These are phyloP conservation scores for Gliomastix tumulicola DNA, from an alignment of 2,329 filamentous ascomycete species.

Conservation along the genomic window DNA sequence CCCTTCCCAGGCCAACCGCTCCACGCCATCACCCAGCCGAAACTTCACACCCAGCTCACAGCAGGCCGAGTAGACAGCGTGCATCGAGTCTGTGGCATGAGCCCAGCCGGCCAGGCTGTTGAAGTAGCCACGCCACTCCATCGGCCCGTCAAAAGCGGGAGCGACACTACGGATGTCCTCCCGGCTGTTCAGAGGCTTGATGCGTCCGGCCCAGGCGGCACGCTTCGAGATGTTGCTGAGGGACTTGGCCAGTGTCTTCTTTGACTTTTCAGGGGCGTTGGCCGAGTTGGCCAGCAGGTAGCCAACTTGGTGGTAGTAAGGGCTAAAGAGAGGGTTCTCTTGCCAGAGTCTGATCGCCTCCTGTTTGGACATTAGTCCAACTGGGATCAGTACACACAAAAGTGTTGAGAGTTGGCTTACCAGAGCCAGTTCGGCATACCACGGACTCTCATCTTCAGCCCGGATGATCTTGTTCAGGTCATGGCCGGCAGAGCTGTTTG, in stretches of 20 bases:
- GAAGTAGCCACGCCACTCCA: slow-evolving; percentile 52
- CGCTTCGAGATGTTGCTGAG: slow-evolving; percentile 20
- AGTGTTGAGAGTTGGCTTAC: slow-evolving; percentile 16
- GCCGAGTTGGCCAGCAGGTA: slow-evolving; percentile 38
- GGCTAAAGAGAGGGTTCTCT: slow-evolving; percentile 38
- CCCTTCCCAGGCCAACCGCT: slow-evolving; percentile 10
- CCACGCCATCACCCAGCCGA: slow-evolving; percentile 15
- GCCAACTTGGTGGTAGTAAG: slow-evolving; percentile 34
- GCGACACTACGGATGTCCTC: slow-evolving; percentile 24
- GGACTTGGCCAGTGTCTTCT: slow-evolving; percentile 30
- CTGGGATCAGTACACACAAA: neutral
- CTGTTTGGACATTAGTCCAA: neutral
- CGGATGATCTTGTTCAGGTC: slow-evolving; percentile 56
- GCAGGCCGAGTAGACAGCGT: slow-evolving; percentile 34
- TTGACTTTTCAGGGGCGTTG: slow-evolving; percentile 36
- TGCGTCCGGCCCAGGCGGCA: slow-evolving; percentile 29
- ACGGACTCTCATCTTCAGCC: slow-evolving; percentile 49
- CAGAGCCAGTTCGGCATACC: slow-evolving; percentile 45
- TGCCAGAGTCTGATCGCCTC: slow-evolving; percentile 43
- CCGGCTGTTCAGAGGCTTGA: slow-evolving; percentile 27
- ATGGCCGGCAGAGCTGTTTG: slow-evolving; percentile 39
- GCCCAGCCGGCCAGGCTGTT: slow-evolving; percentile 52
- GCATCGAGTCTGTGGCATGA: slow-evolving; percentile 44
- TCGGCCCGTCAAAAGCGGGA: slow-evolving; percentile 37
- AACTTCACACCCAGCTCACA: slow-evolving; percentile 30